Conservation (phyloP, 164 flowering plant species). For the Chimonanthus salicifolius region DNA sequence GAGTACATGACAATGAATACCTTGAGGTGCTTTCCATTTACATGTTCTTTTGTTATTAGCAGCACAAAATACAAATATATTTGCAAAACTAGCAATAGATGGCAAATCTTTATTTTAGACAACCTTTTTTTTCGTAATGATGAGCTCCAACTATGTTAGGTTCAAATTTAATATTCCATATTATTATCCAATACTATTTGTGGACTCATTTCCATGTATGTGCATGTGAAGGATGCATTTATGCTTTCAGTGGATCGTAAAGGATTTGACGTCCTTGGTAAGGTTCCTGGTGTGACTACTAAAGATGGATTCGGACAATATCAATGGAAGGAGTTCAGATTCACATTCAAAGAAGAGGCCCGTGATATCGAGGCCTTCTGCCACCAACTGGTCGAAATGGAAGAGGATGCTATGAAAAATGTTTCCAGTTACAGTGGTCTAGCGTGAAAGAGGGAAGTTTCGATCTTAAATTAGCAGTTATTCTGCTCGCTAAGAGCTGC, state of each 20-base stretch:
- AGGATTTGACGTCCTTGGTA: slow-evolving; percentile 77
- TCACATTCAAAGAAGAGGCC: slow-evolving; percentile 64
- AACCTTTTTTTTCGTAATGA: too few relatives aligned
- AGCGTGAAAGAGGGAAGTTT: slow-evolving; percentile 12
- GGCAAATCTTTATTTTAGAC: neutral
- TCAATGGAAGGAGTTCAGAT: slow-evolving; percentile 65
- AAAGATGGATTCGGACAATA: slow-evolving; percentile 39
- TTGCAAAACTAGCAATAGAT: neutral
- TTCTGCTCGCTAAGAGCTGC: too few relatives aligned
- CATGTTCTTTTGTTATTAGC: neutral
- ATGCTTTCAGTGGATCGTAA: slow-evolving; percentile 63
- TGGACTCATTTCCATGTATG: neutral
- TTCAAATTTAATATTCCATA: neutral
- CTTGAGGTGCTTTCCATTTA: neutral
- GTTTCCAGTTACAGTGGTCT: slow-evolving; percentile 56
- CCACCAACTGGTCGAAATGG: slow-evolving; percentile 63
- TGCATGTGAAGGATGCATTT: slow-evolving; percentile 52
- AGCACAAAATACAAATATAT: too few relatives aligned
- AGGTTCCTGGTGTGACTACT: slow-evolving; percentile 30
- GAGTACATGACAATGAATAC: too few relatives aligned
- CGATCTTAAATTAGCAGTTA: too few relatives aligned
- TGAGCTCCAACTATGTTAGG: neutral
- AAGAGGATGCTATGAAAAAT: slow-evolving; percentile 62
- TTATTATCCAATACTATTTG: neutral
- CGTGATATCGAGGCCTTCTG: slow-evolving; percentile 59